phyloP scores from a whole-genome alignment of 495 filamentous ascomycete species.

The Podospora tetraspora region DNA sequence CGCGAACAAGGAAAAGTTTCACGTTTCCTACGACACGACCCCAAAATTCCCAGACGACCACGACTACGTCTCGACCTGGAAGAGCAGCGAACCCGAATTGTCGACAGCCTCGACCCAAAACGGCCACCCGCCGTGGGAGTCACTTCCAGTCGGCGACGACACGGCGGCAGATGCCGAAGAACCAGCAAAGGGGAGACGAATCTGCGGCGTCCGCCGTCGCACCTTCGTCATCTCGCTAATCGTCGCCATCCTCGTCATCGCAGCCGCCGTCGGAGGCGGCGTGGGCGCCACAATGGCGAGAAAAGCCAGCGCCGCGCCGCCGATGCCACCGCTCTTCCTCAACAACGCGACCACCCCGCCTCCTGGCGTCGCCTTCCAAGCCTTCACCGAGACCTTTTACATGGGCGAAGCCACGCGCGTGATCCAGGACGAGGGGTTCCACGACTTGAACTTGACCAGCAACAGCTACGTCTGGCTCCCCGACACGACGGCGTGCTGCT shows the following conservation, averaged over 20 bases:
- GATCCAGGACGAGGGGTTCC: conserved; percentile 18
- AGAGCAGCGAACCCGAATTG: not conserved
- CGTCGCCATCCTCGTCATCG: conserved; percentile 18
- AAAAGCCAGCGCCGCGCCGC: not conserved
- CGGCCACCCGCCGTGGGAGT: conserved; percentile 18
- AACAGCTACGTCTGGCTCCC: conserved; percentile 25
- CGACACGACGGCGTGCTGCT: conserved; percentile 21
- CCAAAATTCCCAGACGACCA: conserved; percentile 20
- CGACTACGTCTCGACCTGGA: not conserved
- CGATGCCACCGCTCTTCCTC: conserved; percentile 12
- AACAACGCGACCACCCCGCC: conserved; percentile 19
- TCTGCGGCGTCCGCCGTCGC: conserved; percentile 22
- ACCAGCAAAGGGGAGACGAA: conserved; percentile 2
- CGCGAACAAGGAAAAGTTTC: conserved; percentile 23
- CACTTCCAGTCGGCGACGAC: conserved; percentile 1
- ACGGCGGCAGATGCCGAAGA: not conserved
- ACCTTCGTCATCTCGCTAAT: conserved; percentile 24
- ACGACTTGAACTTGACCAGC: conserved; percentile 18
- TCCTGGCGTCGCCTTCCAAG: conserved; percentile 21
- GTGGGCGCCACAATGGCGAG: conserved; percentile 20
- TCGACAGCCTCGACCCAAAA: conserved; percentile 7
- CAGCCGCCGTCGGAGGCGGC: conserved; percentile 25
- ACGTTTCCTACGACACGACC: conserved; percentile 20
- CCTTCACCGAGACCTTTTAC: conserved; percentile 10
- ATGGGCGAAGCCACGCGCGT: conserved; percentile 14